A percentile compares a stretch with the other conserved stretches of the same genome.
Conservation (phyloP, 225 moss, liverwort and hornwort genomes). For the Lunularia cruciata region DNA sequence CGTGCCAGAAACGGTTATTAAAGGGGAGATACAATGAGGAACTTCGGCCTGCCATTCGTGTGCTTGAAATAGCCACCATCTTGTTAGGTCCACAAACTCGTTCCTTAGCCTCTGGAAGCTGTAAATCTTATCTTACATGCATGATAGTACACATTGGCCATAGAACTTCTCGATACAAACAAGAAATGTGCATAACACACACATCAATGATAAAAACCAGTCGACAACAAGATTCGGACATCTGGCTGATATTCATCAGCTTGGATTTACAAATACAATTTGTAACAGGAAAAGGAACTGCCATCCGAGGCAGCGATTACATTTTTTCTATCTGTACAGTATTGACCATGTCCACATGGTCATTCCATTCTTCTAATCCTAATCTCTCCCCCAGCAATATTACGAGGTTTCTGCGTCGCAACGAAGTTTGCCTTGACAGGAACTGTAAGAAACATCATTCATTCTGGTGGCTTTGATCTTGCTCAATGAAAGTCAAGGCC, state of each 20-base stretch:
- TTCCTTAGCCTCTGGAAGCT: too few relatives aligned
- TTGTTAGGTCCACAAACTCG: too few relatives aligned
- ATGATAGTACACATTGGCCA: too few relatives aligned
- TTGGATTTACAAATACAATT: slow-evolving; percentile 16
- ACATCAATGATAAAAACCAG: too few relatives aligned
- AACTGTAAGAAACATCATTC: slow-evolving; percentile 29
- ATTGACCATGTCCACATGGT: slow-evolving; percentile 13
- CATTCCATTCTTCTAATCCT: slow-evolving; percentile 2
- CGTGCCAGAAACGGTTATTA: too few relatives aligned
- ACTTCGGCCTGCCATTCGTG: too few relatives aligned
- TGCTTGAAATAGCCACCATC: too few relatives aligned
- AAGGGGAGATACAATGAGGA: too few relatives aligned
- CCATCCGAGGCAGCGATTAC: background rate
- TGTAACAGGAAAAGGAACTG: slow-evolving; percentile 1
- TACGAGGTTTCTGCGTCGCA: background rate
- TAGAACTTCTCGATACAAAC: background rate
- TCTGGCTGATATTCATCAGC: background rate
- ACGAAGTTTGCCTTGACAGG: background rate
- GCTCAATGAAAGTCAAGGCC: slow-evolving; percentile 77
- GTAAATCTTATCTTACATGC: too few relatives aligned
- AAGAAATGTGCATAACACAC: background rate
- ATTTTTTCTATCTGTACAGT: slow-evolving; percentile 17
- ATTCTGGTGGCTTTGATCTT: slow-evolving; percentile 74
- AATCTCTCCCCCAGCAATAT: background rate
- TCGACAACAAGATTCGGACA: background rate